Evolutionary conservation across 2,329 filamentous ascomycete genomes (phyloP), one percentile per base, ranked within the genome.

Genomic region (Xylaria sp.): DNA sequence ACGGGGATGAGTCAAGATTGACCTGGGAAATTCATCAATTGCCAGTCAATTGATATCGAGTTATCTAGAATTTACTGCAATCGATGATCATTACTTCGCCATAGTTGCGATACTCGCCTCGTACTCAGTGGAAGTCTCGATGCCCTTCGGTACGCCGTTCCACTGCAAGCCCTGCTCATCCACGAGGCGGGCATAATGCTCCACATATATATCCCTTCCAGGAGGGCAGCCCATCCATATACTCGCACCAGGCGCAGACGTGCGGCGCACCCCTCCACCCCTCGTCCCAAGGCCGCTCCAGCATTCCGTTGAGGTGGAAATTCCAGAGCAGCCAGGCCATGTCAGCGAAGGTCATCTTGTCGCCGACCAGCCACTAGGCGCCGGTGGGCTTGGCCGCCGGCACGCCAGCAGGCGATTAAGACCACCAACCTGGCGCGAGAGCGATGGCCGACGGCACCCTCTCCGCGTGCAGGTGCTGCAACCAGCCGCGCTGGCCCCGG

Each of bases 61-160:
- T n/a, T n/a, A n/a, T n/a, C n/a, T n/a, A n/a, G n/a, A n/a, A n/a
- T n/a, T n/a, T n/a, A n/a, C n/a, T n/a, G n/a, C n/a, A n/a, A n/a
- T n/a, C n/a, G n/a, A n/a, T n/a, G n/a, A n/a, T n/a, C n/a, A n/a
- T n/a, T n/a, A n/a, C n/a, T n/a, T n/a, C n/a, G n/a, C n/a, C n/a
- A n/a, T n/a, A n/a, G n/a, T n/a, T n/a, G 43, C 49, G 43, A 68
- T 68, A 59, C 66, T 64, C 6, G 58, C 52, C 52, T 69, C 61
- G 19, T 69, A 69, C 26, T 68, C 66, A 2, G 50, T 54, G 21
- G 69, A 68, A 1, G 58, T 65, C 40, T 69, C 53, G 9, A 73
- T 66, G 0, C 67, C 71, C 54, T 74, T 72, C 0, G 72, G 70
- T 21, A 73, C 62, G 0, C 72, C 71, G 46, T 71, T 74, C 63